Percentiles rank a stretch among this genome's conserved stretches.
These are phyloP conservation scores for Populus tomentosa DNA, from an alignment of 441 rosid species.

Conservation along the genomic window DNA sequence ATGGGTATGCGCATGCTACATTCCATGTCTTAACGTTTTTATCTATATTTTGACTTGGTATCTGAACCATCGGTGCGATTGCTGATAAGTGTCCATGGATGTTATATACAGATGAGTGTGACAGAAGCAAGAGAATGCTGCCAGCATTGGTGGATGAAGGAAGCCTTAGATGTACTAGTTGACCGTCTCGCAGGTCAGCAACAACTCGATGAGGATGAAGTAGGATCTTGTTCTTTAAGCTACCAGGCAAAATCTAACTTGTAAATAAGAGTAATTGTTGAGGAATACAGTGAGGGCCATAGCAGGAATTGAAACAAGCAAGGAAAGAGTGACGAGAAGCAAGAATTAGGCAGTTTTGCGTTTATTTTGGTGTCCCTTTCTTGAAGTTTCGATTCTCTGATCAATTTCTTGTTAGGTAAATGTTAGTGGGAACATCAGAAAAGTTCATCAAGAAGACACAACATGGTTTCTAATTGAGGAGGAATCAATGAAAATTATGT, in stretches of 20 bases:
- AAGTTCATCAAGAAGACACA: background rate
- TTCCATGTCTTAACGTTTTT: background rate
- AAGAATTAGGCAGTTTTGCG: background rate
- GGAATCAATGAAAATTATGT: background rate
- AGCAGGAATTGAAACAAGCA: slow-evolving; percentile 6
- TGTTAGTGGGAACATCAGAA: background rate
- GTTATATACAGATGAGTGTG: slow-evolving; percentile 34
- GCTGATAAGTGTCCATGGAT: background rate
- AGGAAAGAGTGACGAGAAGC: background rate
- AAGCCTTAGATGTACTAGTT: slow-evolving; percentile 41
- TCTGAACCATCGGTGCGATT: background rate
- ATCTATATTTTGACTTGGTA: background rate
- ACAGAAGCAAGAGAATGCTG: slow-evolving; percentile 43
- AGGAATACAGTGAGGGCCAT: background rate
- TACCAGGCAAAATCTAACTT: slow-evolving; percentile 9
- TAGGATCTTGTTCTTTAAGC: background rate
- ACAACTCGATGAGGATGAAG: slow-evolving; percentile 10
- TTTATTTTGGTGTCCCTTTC: slow-evolving; percentile 3
- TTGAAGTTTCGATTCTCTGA: slow-evolving; percentile 4
- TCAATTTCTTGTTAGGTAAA: background rate
- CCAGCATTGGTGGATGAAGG: slow-evolving; percentile 56
- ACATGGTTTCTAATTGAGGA: background rate
- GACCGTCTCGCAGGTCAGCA: slow-evolving; percentile 16
- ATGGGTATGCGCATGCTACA: slow-evolving; percentile 40
- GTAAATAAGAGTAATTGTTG: slow-evolving; percentile 12